Evolutionary conservation across 1,139 yeast species (phyloP).

Genomic region (Pichia sp.): DNA sequence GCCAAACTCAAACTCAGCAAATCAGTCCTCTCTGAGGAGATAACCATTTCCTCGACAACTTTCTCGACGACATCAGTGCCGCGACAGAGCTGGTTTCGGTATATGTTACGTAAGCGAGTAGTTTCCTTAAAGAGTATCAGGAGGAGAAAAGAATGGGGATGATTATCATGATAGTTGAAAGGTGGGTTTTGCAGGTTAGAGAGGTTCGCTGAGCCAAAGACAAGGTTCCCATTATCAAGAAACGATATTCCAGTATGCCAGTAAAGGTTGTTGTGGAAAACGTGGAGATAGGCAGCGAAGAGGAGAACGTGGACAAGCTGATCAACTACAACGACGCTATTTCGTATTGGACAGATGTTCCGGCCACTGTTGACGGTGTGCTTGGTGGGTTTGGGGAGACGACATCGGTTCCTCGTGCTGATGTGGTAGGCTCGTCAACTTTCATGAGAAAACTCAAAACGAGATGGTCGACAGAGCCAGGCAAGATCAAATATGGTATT

Average conservation of each 20-base stretch:
- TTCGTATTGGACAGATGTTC: conserved; percentile 79
- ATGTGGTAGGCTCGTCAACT: conserved; percentile 79
- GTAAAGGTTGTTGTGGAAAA: conserved; percentile 16
- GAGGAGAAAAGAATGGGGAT: background rate
- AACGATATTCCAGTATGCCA: background rate
- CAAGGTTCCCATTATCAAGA: too few relatives aligned
- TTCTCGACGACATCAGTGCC: background rate
- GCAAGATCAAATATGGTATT: conserved; percentile 52
- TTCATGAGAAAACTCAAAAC: conserved; percentile 70
- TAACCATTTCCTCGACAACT: background rate
- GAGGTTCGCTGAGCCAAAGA: too few relatives aligned
- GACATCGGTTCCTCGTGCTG: conserved; percentile 86
- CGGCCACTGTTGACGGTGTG: conserved; percentile 91
- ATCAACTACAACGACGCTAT: conserved; percentile 83
- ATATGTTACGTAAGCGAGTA: background rate
- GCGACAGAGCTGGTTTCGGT: background rate
- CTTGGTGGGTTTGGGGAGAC: conserved; percentile 92
- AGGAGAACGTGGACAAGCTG: conserved; percentile 45
- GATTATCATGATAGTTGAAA: too few relatives aligned
- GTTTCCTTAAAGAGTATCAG: background rate
- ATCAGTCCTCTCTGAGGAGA: background rate
- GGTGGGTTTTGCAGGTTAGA: too few relatives aligned
- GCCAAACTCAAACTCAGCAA: too few relatives aligned
- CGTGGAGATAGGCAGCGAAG: conserved; percentile 1
- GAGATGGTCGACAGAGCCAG: conserved; percentile 53